phyloP scores from a whole-genome alignment of 805 yeast genomes.

The Kazachstania kunashirensis region DNA sequence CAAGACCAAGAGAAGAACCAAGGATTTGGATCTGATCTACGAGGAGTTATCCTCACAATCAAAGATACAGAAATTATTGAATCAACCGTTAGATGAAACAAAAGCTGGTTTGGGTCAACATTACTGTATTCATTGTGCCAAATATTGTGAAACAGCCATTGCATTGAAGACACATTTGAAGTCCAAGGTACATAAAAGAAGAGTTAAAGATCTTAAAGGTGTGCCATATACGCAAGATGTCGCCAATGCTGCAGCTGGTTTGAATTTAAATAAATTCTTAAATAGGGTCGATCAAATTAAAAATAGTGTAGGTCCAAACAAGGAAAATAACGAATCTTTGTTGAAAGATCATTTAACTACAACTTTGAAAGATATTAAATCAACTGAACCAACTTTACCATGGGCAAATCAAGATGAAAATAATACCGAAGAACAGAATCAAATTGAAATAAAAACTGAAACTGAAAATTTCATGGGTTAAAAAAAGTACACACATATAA shows the following conservation, averaged over 20 bases:
- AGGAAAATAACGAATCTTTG: conserved; percentile 34
- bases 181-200: conserved; percentile 75
- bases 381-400: conserved; percentile 30
- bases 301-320: conserved; percentile 39
- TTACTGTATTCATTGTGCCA: conserved; percentile 91
- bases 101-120: conserved; percentile 92
- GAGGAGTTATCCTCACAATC: conserved; percentile 60
- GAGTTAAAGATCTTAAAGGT: conserved; percentile 63
- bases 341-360: conserved; percentile 24
- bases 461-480: conserved; percentile 6
- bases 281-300: conserved; percentile 54
- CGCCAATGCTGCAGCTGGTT: conserved; percentile 85
- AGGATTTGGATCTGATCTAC: conserved; percentile 76
- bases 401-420: conserved; percentile 1
- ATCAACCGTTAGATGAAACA: conserved; percentile 81
- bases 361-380: conserved; percentile 20
- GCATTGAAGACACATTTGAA: conserved; percentile 66
- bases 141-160: conserved; percentile 70
- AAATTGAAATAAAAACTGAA: neutral
- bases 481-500: no score
- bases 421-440: neutral
- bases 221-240: conserved; percentile 84
- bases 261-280: conserved; percentile 57
- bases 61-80: conserved; percentile 53
- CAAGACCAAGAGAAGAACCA: conserved; percentile 80